Percentiles rank a stretch among this genome's conserved stretches.
Conservation (phyloP, 441 rosid species). For the Aquilaria agallochum region DNA sequence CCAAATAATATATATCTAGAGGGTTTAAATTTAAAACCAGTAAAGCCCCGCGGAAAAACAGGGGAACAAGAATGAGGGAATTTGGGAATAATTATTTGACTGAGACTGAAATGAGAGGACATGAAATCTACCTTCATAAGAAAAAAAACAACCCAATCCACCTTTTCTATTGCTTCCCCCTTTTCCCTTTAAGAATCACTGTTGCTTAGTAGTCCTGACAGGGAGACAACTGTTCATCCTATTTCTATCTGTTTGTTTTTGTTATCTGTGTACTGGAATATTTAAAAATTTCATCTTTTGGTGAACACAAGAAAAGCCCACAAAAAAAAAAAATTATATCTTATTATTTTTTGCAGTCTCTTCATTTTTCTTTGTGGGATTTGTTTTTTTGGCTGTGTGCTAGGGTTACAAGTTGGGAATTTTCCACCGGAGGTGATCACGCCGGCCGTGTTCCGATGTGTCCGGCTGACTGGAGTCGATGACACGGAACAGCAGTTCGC, state of each 20-base stretch:
- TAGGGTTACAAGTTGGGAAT: constrained; percentile 74
- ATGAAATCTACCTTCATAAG: neutral
- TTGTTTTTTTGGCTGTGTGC: neutral
- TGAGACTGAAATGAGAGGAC: too few relatives aligned
- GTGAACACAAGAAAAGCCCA: neutral
- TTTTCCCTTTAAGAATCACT: constrained; percentile 16
- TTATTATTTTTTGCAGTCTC: neutral
- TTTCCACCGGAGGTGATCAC: constrained; percentile 66
- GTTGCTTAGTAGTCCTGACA: constrained; percentile 38
- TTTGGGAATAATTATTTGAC: too few relatives aligned
- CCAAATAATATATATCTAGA: too few relatives aligned
- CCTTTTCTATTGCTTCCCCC: constrained; percentile 1
- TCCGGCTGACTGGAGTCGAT: constrained; percentile 55
- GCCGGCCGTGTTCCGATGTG: constrained; percentile 69
- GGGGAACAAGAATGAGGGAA: too few relatives aligned
- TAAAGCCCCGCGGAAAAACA: too few relatives aligned
- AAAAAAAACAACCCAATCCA: too few relatives aligned
- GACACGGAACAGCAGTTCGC: constrained; percentile 66
- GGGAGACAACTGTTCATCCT: constrained; percentile 32
- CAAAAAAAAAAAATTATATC: too few relatives aligned
- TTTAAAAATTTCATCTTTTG: neutral
- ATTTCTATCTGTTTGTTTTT: constrained; percentile 1
- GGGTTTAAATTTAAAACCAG: too few relatives aligned
- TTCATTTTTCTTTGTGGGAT: neutral
- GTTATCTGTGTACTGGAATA: constrained; percentile 21